Base-by-base conservation (phyloP, 176 grass and related monocot species). In the Cymbopogon citratus region DNA sequence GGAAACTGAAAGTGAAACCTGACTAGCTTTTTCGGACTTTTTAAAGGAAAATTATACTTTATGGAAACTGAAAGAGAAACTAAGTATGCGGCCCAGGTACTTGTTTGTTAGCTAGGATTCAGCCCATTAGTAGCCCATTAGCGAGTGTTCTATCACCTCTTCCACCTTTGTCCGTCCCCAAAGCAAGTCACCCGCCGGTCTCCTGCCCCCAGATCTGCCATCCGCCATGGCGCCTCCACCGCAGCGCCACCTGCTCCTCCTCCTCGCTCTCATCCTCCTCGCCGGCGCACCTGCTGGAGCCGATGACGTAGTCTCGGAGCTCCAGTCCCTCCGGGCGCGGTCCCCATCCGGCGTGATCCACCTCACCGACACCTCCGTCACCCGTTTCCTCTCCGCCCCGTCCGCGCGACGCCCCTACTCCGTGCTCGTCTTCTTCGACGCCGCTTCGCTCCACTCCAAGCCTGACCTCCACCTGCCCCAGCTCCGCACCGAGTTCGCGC, bases 351-450 rank as follows among this genome's bases (percentile, higher is more conserved):
- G 92, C 57, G 92, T 98, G 26, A 93, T 98, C 86, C 95, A 90
- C 83, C 79, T 95, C 72, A 88, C 89, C 24, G 95, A 98, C 34
- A 81, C 88, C 84, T 46, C 90, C 10, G 56, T 95, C 84, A 85
- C 90, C 19, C 90, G 92, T 62, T 98, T 98, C 84, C 87, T 98
- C 54, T 83, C 86, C 52, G 81, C 90, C n/a, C 67, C 84, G 38
- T 24, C 78, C 54, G 23, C 82, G 16, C 90, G 91, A 3, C 85
- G 92, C 48, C 54, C 92, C 36, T 98, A 98, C 69, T 93, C 92
- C 48, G 73, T 98, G 6, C 71, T 98, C 14, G 64, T 98, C 71
- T 98, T 98, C 90, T 98, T 98, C 88, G 95, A 98, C 67, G 95
- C 95, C 24, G 11, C 84, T 45, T 90, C 94, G 54, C 92, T 98